Conservation (phyloP, 768 basidiomycete genomes). For the Termitomyces sp. region DNA sequence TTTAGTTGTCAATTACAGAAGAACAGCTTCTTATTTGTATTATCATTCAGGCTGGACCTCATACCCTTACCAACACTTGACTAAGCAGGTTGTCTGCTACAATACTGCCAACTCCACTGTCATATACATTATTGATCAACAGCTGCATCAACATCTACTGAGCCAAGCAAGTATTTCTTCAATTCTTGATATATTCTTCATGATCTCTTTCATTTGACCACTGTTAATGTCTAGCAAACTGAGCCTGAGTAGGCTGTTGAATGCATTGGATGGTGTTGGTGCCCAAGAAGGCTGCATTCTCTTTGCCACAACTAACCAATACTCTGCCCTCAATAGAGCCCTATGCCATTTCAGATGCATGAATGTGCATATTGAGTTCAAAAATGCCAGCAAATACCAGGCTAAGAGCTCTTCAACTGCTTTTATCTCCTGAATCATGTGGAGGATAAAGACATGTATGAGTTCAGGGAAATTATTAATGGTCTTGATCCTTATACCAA, state of each 20-base stretch:
- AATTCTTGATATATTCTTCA: neutral
- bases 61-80: constrained; percentile 27
- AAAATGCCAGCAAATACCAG: constrained; percentile 53
- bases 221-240: constrained; percentile 24
- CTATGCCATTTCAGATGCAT: constrained; percentile 63
- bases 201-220: neutral
- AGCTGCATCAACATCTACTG: constrained; percentile 22
- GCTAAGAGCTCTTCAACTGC: constrained; percentile 49
- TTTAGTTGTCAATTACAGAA: neutral
- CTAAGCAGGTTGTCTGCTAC: constrained; percentile 57
- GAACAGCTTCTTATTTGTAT: neutral
- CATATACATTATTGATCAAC: constrained; percentile 48
- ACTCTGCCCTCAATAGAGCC: constrained; percentile 53
- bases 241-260: constrained; percentile 61
- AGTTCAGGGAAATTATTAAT: neutral
- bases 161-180: constrained; percentile 12
- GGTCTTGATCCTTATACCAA: neutral
- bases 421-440: constrained; percentile 45
- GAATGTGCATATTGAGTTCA: constrained; percentile 65
- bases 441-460: no score
- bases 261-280: constrained; percentile 63
- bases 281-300: constrained; percentile 64
- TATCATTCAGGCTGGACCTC: neutral
- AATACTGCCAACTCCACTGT: constrained; percentile 60
- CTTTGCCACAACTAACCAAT: constrained; percentile 74